Conservation (phyloP, 768 basidiomycete genomes). For the Pleurotus platypus region DNA sequence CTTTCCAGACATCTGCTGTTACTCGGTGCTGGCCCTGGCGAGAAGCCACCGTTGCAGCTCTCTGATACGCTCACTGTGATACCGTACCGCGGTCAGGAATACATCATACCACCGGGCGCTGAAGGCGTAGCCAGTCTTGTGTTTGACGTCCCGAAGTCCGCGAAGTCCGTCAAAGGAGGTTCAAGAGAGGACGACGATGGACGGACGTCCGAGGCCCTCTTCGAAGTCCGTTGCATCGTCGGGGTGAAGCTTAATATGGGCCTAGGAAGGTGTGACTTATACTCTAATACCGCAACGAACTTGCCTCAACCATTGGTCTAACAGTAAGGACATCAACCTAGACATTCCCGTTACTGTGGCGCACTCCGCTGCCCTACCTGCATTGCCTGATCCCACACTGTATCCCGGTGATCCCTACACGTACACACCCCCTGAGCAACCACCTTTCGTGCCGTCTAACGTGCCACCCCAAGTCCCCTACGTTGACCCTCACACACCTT, state of each 20-base stretch:
- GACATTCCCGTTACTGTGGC: conserved; percentile 61
- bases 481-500: conserved; percentile 21
- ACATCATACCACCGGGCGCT: conserved; percentile 65
- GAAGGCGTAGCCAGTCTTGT: conserved; percentile 80
- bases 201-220: conserved; percentile 48
- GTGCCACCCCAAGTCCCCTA: conserved; percentile 20
- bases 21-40: conserved; percentile 33
- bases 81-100: conserved; percentile 72
- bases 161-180: conserved; percentile 65
- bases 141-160: conserved; percentile 70
- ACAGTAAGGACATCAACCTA: conserved; percentile 68
- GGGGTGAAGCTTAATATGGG: conserved; percentile 66
- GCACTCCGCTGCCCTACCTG: conserved; percentile 59
- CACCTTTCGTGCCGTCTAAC: conserved; percentile 18
- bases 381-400: conserved; percentile 25
- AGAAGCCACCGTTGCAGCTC: conserved; percentile 51
- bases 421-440: conserved; percentile 17
- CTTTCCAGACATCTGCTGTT: conserved; percentile 61
- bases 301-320: conserved; percentile 7
- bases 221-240: conserved; percentile 67
- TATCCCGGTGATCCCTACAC: conserved; percentile 10
- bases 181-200: conserved; percentile 48
- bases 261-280: conserved; percentile 53
- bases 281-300: not conserved
- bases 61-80: conserved; percentile 68